Base-by-base conservation (phyloP, 495 filamentous ascomycete genomes). In the Neurospora sp. region DNA sequence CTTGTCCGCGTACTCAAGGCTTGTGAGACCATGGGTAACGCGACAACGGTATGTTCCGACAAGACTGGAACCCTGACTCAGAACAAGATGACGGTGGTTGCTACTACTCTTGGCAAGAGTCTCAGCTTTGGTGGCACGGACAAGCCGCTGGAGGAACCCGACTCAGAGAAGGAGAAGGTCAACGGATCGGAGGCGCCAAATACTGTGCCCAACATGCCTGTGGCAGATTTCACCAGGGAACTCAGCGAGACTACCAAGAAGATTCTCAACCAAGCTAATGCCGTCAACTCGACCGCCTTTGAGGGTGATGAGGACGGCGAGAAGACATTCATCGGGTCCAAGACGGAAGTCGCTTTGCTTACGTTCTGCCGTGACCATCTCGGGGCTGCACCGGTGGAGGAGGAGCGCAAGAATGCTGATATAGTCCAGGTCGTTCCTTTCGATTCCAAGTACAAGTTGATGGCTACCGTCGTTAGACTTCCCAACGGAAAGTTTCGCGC, bases 11-110 rank as follows among this genome's bases (percentile, higher is more conserved):
- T 94, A 42, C 84, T 98, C 22, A 90, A 93, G 75, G 94, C 95
- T 35, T 98, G 95, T 81, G 95, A 98, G 81, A 96, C 94, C 4
- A 98, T 98, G 95, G 95, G 95, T 14, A 97, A 97, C 80, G 95
- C 95, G 2, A 98, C 94, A 0, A 95, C 93, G 1, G 91, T 98
- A 42, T 98, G 95, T 82, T 97, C 95, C 4, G 95, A 98, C 84
- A 98, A 98, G 81, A 98, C 95, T 0, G 95, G 95, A 68, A 98
- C 95, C 4, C 85, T 98, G n/a, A 96, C 93, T 0, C 90, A 94
- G 78, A 97, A 97, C 78, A 93, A 92, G 83, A 97, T 97, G 94
- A 91, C 88, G 35, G 92, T 94, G 5, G 93, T 96, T 69, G 89
- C 92, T 20, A 93, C 90, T 0, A 93, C 92, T 3, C 74, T 96